A percentile compares a stretch with the other conserved stretches of the same genome.
Evolutionary conservation across 805 yeast species (phyloP).

Genomic region (Cyberlindnera maritima): DNA sequence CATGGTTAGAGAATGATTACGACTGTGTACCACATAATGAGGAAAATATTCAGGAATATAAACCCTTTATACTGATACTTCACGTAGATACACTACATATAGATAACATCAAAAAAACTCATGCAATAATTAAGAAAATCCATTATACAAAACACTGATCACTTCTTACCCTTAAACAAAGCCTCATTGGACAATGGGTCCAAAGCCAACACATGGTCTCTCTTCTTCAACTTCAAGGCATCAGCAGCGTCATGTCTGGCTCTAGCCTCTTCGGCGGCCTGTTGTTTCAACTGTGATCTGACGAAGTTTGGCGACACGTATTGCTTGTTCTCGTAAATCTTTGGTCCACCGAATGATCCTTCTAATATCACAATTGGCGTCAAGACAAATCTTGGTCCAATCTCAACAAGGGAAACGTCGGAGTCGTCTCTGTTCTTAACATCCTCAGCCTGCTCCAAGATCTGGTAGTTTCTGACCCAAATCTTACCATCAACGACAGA

Average conservation of each 20-base stretch:
- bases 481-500: slow-evolving; percentile 89
- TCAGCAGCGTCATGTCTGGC: slow-evolving; percentile 76
- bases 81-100: neutral
- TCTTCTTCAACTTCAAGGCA: slow-evolving; percentile 69
- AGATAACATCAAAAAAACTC: neutral
- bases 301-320: slow-evolving; percentile 94
- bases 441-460: slow-evolving; percentile 60
- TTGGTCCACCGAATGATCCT: slow-evolving; percentile 97
- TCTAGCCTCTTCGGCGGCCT: slow-evolving; percentile 76
- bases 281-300: slow-evolving; percentile 81
- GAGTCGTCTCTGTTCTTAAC: slow-evolving; percentile 52
- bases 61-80: neutral
- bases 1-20: slow-evolving; percentile 9
- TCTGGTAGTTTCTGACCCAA: slow-evolving; percentile 95
- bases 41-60: slow-evolving; percentile 10
- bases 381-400: slow-evolving; percentile 94
- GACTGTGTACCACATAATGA: slow-evolving; percentile 13
- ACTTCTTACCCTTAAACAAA: slow-evolving; percentile 50
- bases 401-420: slow-evolving; percentile 80
- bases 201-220: slow-evolving; percentile 68
- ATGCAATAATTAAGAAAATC: neutral
- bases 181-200: slow-evolving; percentile 84
- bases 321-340: slow-evolving; percentile 94
- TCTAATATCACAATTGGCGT: slow-evolving; percentile 89
- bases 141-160: neutral